Percentiles rank a stretch among this genome's conserved stretches.
Evolutionary conservation across 331 rosid species (phyloP).

Genomic region (Malus hybrid): DNA sequence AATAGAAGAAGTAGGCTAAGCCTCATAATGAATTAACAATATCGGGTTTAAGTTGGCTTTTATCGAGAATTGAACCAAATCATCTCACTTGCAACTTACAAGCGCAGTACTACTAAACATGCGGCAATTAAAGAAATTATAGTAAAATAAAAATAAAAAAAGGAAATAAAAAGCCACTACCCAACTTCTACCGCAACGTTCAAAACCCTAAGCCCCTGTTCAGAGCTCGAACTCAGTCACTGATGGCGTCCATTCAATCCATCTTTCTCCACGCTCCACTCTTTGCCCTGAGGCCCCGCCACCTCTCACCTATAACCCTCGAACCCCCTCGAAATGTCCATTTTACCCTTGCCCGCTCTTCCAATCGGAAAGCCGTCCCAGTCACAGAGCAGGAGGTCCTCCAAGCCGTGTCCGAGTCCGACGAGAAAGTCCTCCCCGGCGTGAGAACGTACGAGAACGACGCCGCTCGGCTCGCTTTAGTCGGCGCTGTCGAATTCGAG

Average conservation of each 20-base stretch:
- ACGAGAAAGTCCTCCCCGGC: conserved; percentile 61
- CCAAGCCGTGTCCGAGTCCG: conserved; percentile 55
- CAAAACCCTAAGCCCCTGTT: background rate
- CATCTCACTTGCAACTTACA: too few species aligned
- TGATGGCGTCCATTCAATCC: conserved; percentile 40
- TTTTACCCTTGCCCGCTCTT: conserved; percentile 31
- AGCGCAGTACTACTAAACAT: rapidly evolving
- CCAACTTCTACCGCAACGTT: background rate
- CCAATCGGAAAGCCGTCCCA: conserved; percentile 40
- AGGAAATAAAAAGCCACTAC: background rate
- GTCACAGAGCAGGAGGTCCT: conserved; percentile 63
- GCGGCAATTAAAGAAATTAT: too few species aligned
- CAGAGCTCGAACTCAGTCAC: background rate
- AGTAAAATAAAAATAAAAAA: background rate
- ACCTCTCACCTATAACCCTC: conserved; percentile 1
- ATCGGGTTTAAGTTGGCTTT: too few species aligned
- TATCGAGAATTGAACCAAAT: too few species aligned
- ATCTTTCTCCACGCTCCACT: conserved; percentile 26
- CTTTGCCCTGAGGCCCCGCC: conserved; percentile 13
- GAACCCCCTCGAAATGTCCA: conserved; percentile 12
- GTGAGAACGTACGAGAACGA: conserved; percentile 76
- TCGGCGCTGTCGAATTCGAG: conserved; percentile 65
- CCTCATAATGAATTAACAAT: too few species aligned
- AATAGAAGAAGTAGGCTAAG: rapidly evolving
- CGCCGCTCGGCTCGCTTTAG: conserved; percentile 49